Base-by-base conservation (phyloP, 2,329 filamentous ascomycete genomes). In the Paraconiothyrium brasiliense region DNA sequence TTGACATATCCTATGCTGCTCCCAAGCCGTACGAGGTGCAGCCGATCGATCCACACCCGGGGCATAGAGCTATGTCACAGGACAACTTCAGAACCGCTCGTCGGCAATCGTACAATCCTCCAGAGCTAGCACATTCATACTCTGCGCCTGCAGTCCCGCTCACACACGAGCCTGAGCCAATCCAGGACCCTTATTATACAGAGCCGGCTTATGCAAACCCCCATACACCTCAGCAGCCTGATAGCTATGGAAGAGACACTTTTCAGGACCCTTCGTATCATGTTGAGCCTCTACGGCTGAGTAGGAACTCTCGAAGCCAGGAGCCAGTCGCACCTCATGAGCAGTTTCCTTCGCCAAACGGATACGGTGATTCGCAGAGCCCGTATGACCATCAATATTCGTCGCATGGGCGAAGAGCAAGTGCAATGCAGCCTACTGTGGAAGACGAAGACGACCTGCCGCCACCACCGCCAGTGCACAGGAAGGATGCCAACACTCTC, bases 361-460 rank as follows among this genome's bases (percentile, higher is more conserved):
- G 57, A 71, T 71, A 71, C 24, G 64, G 64, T 24, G 68, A 68
- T 13, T 59, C 67, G 1, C 65, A 70, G 2, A 54, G 66, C 16
- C 65, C 71, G 9, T 73, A 76, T 59, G 85, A 43, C 11, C 41
- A 89, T 62, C 71, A 60, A 76, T 32, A 73, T 73, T 20, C 84
- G 81, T 67, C 84, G 84, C 57, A 69, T 76, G 41, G 83, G 83
- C 44, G 78, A 81, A 69, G 81, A 82, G 67, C 69, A 22, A 76
- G 70, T 60, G 83, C 84, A 0, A 84, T 87, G 85, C 87, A 89
- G 67, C 86, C 85, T 2, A 89, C 85, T 7, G 87, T 88, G 6
- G 89, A 90, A 71, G 88, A 90, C 64, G 86, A 84, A 6, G 87
- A 88, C 4, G 87, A 89, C 22, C 84, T 85, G 44, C 71, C 78